Base-by-base conservation (phyloP, 192 early-diverging fungal genomes). In the Umbelopsis vinacea region DNA sequence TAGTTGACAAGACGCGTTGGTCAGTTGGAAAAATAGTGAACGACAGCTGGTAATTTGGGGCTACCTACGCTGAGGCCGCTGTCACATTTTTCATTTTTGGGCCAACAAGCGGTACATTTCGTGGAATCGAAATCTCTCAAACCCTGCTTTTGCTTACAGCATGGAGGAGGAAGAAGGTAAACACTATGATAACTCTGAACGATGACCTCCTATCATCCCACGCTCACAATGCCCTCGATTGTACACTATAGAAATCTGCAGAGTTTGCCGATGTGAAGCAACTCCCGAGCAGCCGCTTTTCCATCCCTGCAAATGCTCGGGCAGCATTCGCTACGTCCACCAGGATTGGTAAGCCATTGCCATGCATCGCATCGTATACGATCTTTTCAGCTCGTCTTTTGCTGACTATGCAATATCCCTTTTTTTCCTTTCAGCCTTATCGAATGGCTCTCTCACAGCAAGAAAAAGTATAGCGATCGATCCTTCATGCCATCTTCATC, bases 301-400 rank as follows among this genome's bases (percentile, higher is more conserved):
- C 75, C 87, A 95, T 80, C 97, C 97, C 6, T 98, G 97, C 82
- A 95, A 96, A 83, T 98, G 97, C 85, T 91, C 95, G 17, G 97
- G 97, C 12, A 94, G 92, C 74, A 98, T 98, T 82, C 88, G 89
- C 74, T 93, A 90, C 81, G 92, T 98, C 22, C 97, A 98, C 80
- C 95, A 97, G 76, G 86, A 90, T 46, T 97, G 93, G 92, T 92
- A 85, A 71, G 69, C 37, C 23, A 23, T 6, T 33, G 23, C 2
- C 29, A n/a, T n/a, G n/a, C n/a, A n/a, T 37, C 14, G 4, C 1
- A 63, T 63, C 3, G 19, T 29, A 29, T 37, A 15, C 33, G 10
- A 12, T 6, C 15, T 1, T 35, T 2, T 17, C 2, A 14, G 6
- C 17, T 8, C 26, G 0, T 19, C 10, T 37, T 17, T 37, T 26